Percentiles rank a stretch among this genome's conserved stretches.
These are phyloP conservation scores for Phaffia rhodozyma DNA, from an alignment of 1,284 basidiomycete genomes.

Conservation along the genomic window DNA sequence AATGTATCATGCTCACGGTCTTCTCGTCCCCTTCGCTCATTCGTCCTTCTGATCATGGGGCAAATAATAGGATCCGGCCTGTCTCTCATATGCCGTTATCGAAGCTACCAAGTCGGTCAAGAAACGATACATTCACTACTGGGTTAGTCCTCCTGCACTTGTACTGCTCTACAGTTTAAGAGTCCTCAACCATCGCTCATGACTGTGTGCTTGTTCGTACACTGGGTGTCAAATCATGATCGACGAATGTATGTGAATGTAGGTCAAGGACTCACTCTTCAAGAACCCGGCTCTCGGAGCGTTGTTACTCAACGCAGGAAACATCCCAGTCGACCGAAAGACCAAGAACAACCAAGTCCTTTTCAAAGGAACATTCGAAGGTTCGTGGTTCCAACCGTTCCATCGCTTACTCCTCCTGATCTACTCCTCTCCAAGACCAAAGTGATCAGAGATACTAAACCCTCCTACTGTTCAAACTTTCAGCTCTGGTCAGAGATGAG, in stretches of 20 bases:
- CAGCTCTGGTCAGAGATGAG: conserved; percentile 57
- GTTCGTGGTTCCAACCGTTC: conserved; percentile 20
- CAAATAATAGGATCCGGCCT: conserved; percentile 47
- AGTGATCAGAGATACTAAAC: background rate
- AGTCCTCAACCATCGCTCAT: background rate
- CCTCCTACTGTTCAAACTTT: background rate
- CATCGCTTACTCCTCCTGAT: background rate
- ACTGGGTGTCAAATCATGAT: background rate
- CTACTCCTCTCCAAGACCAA: background rate
- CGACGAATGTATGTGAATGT: background rate
- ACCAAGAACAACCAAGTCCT: conserved; percentile 76
- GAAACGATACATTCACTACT: conserved; percentile 74
- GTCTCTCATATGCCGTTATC: conserved; percentile 36
- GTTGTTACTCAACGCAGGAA: conserved; percentile 76
- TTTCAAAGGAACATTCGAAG: conserved; percentile 79
- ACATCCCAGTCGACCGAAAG: conserved; percentile 90
- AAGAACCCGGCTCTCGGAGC: conserved; percentile 57
- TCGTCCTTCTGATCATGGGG: background rate
- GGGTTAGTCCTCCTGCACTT: conserved; percentile 64
- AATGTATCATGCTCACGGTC: background rate
- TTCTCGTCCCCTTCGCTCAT: background rate
- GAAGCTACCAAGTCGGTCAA: conserved; percentile 35
- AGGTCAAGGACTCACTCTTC: conserved; percentile 51
- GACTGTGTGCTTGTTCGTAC: background rate
- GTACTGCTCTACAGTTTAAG: background rate